These are phyloP conservation scores for Arthroderma uncinatum DNA, from an alignment of 2,329 filamentous ascomycete species.

Conservation along the genomic window DNA sequence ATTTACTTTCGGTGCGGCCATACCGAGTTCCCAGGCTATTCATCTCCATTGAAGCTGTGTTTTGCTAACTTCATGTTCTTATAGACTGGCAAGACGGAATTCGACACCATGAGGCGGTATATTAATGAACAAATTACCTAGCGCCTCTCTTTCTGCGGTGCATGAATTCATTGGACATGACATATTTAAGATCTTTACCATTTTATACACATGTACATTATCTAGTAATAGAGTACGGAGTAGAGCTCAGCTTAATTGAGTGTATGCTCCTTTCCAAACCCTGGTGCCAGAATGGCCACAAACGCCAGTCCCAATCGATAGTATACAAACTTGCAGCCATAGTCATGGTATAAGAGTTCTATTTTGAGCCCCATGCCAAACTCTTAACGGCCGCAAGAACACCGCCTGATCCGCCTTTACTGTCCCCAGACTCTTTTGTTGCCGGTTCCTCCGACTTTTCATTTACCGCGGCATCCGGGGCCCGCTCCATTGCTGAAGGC, in stretches of 20 bases:
- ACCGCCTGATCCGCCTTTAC: conserved; percentile 21
- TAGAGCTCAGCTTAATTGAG: neutral
- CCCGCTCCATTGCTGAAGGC: conserved; percentile 11
- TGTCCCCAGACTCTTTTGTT: conserved; percentile 11
- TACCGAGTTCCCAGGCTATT: neutral
- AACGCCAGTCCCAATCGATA: conserved; percentile 12
- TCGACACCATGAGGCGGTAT: conserved; percentile 37
- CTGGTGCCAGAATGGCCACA: neutral
- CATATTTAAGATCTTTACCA: neutral
- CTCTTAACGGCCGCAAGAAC: conserved; percentile 30
- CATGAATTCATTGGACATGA: neutral
- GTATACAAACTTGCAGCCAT: conserved; percentile 5
- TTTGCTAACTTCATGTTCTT: neutral
- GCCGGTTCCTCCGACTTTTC: neutral
- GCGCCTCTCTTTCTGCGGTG: neutral
- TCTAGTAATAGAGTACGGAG: neutral
- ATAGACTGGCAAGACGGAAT: conserved; percentile 37
- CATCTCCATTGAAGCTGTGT: conserved; percentile 1
- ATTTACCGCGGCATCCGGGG: neutral
- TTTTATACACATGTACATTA: neutral
- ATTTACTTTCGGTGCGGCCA: conserved; percentile 30
- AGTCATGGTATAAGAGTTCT: conserved; percentile 5
- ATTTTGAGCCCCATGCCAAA: conserved; percentile 17
- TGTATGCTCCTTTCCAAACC: neutral
- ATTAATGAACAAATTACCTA: conserved; percentile 33